Conservation (phyloP, 176 grass and related monocot genomes). For the Oropetium thomaeum region DNA sequence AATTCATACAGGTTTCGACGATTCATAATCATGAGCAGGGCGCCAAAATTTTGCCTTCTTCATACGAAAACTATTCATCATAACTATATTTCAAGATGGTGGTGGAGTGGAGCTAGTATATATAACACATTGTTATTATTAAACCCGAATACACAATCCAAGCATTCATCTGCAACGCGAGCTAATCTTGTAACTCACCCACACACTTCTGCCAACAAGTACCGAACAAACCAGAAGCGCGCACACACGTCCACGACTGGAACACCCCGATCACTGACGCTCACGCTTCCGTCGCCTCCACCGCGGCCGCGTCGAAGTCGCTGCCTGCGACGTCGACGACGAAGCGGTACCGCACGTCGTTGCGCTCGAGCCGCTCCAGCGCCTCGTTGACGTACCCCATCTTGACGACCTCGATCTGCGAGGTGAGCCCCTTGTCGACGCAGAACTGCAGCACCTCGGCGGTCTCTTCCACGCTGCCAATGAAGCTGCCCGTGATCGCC, state of each 20-base stretch:
- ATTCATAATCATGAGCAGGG: background rate
- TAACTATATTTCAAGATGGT: background rate
- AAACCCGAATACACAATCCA: background rate
- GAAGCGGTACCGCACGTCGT: constrained; percentile 94
- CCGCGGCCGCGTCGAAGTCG: constrained; percentile 41
- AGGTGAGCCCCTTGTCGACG: constrained; percentile 70
- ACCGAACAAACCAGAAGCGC: background rate
- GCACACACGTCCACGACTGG: background rate
- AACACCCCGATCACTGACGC: background rate
- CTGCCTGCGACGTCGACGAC: constrained; percentile 90
- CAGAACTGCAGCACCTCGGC: constrained; percentile 77
- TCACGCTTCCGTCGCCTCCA: background rate
- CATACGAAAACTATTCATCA: background rate
- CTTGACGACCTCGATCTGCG: constrained; percentile 90
- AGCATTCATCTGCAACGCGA: background rate
- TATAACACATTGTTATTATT: background rate
- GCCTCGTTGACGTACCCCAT: constrained; percentile 94
- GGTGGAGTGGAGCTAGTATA: background rate
- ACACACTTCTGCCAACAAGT: background rate
- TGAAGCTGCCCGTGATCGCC: constrained; percentile 82
- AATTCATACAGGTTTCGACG: background rate
- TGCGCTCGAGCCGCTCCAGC: constrained; percentile 68
- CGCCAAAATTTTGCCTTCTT: background rate
- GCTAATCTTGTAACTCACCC: background rate
- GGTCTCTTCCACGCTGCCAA: constrained; percentile 79